phyloP scores from a whole-genome alignment of 768 basidiomycete genomes.

The Boletus insuetus region DNA sequence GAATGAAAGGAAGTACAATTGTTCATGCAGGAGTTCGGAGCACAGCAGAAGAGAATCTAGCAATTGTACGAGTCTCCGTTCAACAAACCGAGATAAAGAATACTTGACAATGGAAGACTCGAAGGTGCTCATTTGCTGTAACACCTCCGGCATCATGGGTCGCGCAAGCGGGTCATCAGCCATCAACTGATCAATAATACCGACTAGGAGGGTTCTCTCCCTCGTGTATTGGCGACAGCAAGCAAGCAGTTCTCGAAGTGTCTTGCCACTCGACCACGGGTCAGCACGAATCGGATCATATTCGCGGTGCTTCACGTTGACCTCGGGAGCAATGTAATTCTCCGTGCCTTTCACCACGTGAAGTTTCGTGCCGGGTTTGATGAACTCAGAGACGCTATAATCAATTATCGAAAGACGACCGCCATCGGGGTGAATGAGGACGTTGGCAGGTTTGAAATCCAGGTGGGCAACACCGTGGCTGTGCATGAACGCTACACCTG shows the following conservation, averaged over 20 bases:
- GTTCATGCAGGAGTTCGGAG: too few species aligned
- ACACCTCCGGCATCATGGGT: not conserved
- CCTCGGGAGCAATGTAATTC: too few species aligned
- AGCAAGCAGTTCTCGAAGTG: not conserved
- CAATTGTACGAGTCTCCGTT: too few species aligned
- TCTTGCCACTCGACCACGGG: not conserved
- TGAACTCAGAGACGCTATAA: not conserved
- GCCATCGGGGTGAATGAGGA: not conserved
- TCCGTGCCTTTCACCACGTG: not conserved
- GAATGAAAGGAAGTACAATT: too few species aligned
- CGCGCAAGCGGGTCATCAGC: not conserved
- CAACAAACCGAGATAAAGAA: too few species aligned
- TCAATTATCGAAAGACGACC: not conserved
- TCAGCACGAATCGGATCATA: not conserved
- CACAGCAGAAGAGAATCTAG: too few species aligned
- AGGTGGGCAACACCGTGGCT: too few species aligned
- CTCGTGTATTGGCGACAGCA: not conserved
- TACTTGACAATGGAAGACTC: too few species aligned
- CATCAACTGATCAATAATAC: not conserved
- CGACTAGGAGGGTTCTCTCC: not conserved
- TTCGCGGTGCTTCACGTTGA: too few species aligned
- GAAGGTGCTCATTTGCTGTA: not conserved
- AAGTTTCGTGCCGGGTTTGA: too few species aligned
- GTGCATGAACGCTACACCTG: not conserved
- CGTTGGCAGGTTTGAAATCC: not conserved